A percentile compares a stretch with the other conserved stretches of the same genome.
phyloP scores from a whole-genome alignment of 1,284 basidiomycete species.

The Ceraceosorus guamensis region DNA sequence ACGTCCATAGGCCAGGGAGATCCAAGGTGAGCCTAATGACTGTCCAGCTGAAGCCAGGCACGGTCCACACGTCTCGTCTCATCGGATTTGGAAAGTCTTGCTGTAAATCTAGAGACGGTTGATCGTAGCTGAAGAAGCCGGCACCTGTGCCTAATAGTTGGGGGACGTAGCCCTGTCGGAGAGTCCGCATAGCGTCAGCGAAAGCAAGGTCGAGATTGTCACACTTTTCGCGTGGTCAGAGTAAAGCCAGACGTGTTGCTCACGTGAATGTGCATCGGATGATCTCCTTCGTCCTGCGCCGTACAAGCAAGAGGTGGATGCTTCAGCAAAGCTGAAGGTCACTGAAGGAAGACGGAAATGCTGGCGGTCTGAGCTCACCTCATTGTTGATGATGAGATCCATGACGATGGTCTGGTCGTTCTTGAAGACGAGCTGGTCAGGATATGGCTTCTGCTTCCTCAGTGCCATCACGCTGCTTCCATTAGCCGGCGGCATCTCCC shows the following conservation, averaged over 20 bases:
- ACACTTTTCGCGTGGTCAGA: too few species aligned
- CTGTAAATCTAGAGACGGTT: constrained; percentile 4
- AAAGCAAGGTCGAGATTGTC: not conserved
- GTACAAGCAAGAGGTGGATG: constrained; percentile 20
- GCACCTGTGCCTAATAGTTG: constrained; percentile 45
- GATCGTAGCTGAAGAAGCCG: constrained; percentile 28
- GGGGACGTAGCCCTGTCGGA: constrained; percentile 27
- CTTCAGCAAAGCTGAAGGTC: constrained; percentile 9
- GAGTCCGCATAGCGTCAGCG: not conserved
- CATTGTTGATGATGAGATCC: constrained; percentile 42
- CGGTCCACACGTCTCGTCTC: constrained; percentile 42
- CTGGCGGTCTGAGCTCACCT: constrained; percentile 38
- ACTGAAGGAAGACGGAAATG: too few species aligned
- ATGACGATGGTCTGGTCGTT: constrained; percentile 3
- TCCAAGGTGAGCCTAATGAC: constrained; percentile 23
- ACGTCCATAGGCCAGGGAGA: constrained; percentile 13
- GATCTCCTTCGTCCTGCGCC: not conserved
- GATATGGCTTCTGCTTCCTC: constrained; percentile 11
- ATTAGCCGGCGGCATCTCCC: constrained; percentile 24
- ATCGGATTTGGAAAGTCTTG: constrained; percentile 43
- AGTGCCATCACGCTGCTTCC: constrained; percentile 19
- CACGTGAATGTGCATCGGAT: not conserved
- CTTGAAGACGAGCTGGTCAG: constrained; percentile 16
- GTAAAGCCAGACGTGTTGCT: too few species aligned
- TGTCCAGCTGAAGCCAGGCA: constrained; percentile 23